Evolutionary conservation across 164 flowering plant species (phyloP).

Genomic region (Annona squamosa): DNA sequence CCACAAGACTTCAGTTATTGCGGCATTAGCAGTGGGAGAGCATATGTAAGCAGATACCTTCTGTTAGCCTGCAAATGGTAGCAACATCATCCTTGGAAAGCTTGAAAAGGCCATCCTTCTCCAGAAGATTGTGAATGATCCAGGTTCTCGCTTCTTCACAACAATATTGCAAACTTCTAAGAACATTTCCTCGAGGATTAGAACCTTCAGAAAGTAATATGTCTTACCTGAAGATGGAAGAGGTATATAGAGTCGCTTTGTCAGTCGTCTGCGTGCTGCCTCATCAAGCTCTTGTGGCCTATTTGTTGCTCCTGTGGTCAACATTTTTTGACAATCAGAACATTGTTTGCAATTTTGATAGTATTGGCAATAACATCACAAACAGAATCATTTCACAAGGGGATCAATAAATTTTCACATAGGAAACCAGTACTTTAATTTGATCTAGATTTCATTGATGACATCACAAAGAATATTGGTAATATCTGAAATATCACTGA

Average conservation of each 20-base stretch:
- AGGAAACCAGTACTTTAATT: too few species aligned
- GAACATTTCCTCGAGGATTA: neutral
- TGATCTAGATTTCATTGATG: too few species aligned
- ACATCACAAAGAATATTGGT: too few species aligned
- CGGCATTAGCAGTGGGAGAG: neutral
- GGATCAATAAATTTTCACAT: too few species aligned
- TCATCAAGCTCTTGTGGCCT: slow-evolving; percentile 99
- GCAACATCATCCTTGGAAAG: slow-evolving; percentile 70
- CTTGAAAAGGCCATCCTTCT: slow-evolving; percentile 80
- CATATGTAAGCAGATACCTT: slow-evolving; percentile 32
- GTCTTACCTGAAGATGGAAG: slow-evolving; percentile 81
- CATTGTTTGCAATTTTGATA: too few species aligned
- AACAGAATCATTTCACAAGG: too few species aligned
- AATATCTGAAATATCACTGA: too few species aligned
- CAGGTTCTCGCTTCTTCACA: slow-evolving; percentile 92
- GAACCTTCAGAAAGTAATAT: slow-evolving; percentile 1
- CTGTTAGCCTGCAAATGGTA: slow-evolving; percentile 73
- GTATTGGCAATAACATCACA: too few species aligned
- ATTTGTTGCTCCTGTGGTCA: slow-evolving; percentile 84
- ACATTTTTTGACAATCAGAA: neutral
- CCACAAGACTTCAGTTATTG: neutral
- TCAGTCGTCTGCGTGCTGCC: slow-evolving; percentile 94
- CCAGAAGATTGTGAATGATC: slow-evolving; percentile 75
- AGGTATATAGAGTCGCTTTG: slow-evolving; percentile 91
- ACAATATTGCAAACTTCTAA: neutral